Evolutionary conservation across 1,284 basidiomycete genomes (phyloP), one percentile per base, ranked within the genome.

Genomic region (Pterulicium gracile): DNA sequence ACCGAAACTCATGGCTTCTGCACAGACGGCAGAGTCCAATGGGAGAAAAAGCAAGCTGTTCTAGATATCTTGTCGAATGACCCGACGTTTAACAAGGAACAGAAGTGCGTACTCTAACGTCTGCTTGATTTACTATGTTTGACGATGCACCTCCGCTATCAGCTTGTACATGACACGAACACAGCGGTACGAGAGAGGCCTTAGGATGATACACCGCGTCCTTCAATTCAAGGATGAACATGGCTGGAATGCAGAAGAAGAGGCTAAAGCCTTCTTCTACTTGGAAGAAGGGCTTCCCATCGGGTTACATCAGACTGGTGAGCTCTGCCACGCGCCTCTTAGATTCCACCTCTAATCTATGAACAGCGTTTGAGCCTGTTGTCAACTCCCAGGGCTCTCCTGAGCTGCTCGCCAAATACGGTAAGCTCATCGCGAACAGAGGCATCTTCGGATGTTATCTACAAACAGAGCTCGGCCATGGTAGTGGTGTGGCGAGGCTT

Each of bases 401-500:
- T 1, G 62, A 65, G 7, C 63, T 83, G 7, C 49, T 76, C 12
- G 60, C 64, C 5, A 67, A 73, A 51, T 82, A 77, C 49, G 68
- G 66, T 5, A 56, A 57, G 1, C 64, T 81, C 13, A 68, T 78
- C 10, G 55, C 65, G 1, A 64, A 68, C 19, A 73, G 71, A 12
- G 82, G 75, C 1, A 79, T 87, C 54, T 60, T 85, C 4, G 85
- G 84, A 2, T 79, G 77, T 49, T 85, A 85, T 58, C 66, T 84
- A 24, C 81, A 87, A 56, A 86, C 83, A 0, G 81, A 82, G 53
- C 70, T 90, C 13, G 86, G 77, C 0, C 88, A 91, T 53, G 88
- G 88, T 3, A 79, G 80, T 0, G 84, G 86, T 54, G 80, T 88
- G 1, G 61, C 69, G 4, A 61, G 67, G 2, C 67, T 91, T 21